Evolutionary conservation across 768 basidiomycete genomes (phyloP).

Genomic region (Leccinum obscurum): DNA sequence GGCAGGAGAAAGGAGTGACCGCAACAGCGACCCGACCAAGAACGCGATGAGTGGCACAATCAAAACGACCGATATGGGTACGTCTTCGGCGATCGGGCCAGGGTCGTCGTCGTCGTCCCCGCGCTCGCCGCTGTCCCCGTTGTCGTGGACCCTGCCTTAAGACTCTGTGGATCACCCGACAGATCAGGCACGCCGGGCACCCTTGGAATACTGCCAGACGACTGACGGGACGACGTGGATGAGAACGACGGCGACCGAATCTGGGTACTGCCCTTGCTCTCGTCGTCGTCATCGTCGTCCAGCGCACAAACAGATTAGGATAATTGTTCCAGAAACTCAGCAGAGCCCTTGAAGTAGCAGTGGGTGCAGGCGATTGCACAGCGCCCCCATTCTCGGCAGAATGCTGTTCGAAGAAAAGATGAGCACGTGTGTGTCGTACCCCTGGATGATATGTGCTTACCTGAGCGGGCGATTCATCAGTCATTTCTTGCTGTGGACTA

Average conservation of each 20-base stretch:
- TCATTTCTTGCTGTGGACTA: slow-evolving; percentile 16
- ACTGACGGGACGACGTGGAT: slow-evolving; percentile 19
- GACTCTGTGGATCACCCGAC: slow-evolving; percentile 14
- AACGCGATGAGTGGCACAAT: slow-evolving; percentile 85
- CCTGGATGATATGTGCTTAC: slow-evolving; percentile 20
- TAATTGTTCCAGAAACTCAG: slow-evolving; percentile 63
- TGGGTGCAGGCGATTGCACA: slow-evolving; percentile 18
- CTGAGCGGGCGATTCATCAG: slow-evolving; percentile 18
- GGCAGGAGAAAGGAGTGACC: slow-evolving; percentile 85
- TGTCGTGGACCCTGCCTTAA: not conserved
- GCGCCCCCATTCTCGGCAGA: slow-evolving; percentile 25
- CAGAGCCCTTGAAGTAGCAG: slow-evolving; percentile 41
- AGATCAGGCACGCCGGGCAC: slow-evolving; percentile 38
- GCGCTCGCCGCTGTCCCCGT: not conserved
- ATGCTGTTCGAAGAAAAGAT: slow-evolving; percentile 17
- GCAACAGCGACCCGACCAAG: slow-evolving; percentile 85
- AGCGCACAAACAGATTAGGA: slow-evolving; percentile 56
- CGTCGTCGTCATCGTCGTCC: slow-evolving; percentile 35
- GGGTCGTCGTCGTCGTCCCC: slow-evolving; percentile 1
- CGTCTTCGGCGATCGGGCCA: slow-evolving; percentile 8
- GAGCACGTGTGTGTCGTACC: not conserved
- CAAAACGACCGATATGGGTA: slow-evolving; percentile 60
- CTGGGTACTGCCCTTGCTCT: slow-evolving; percentile 23
- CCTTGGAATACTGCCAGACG: slow-evolving; percentile 25
- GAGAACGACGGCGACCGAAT: slow-evolving; percentile 22